Conservation (phyloP, 1,139 yeast genomes). For the Yamadazyma membranifaciens region DNA sequence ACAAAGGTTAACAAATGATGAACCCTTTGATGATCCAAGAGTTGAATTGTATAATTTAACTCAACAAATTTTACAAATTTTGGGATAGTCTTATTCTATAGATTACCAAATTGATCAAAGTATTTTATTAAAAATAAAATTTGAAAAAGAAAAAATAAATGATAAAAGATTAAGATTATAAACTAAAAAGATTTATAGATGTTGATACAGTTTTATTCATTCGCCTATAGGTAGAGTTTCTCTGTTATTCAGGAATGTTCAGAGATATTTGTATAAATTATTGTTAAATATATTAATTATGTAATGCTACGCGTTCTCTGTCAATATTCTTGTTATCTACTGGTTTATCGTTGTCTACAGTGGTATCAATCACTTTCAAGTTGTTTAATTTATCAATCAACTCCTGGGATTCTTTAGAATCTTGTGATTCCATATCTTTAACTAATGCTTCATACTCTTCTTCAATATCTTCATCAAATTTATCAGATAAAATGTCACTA, state of each 20-base stretch:
- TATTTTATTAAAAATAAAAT: too few relatives aligned
- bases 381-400: constrained; percentile 12
- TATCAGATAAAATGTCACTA: constrained; percentile 28
- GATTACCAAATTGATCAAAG: too few relatives aligned
- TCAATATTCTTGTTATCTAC: background rate
- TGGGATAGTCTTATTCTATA: constrained; percentile 25
- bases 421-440: constrained; percentile 8
- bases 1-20: constrained; percentile 23
- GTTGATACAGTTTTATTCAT: background rate
- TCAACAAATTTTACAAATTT: constrained; percentile 68
- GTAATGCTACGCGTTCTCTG: background rate
- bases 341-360: constrained; percentile 1
- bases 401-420: background rate
- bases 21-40: constrained; percentile 60
- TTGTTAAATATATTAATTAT: constrained; percentile 6
- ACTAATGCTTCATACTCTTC: constrained; percentile 25
- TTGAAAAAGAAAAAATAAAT: too few relatives aligned
- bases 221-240: background rate
- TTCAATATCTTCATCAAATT: constrained; percentile 23
- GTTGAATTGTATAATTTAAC: constrained; percentile 73
- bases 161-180: too few relatives aligned
- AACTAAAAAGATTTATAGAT: background rate
- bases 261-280: constrained; percentile 6
- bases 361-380: constrained; percentile 9
- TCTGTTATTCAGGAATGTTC: constrained; percentile 13